Evolutionary conservation across 441 rosid species (phyloP), one percentile per base, ranked within the genome.

Genomic region (Kokia cookei): DNA sequence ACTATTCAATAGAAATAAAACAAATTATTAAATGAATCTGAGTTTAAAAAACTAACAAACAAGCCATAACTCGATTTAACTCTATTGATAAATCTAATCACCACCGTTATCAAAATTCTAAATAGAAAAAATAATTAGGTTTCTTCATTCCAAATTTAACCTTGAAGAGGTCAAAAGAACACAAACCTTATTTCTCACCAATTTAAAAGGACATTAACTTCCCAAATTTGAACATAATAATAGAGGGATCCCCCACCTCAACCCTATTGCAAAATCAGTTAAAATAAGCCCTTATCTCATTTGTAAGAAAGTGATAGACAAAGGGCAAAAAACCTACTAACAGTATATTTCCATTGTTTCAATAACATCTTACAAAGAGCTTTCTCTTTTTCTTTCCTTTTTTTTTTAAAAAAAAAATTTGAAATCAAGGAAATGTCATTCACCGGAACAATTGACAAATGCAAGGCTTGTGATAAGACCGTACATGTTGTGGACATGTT

Each of bases 381-480:
- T 50, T 15, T 48, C 2, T 47, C 3, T 13, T 47, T 47, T 48
- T 50, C 3, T 13, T 50, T 19, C 22, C 22, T 19, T 19, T 19
- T 19, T 19, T n/a, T n/a, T n/a, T n/a, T n/a, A 19, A 19, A 19
- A 19, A 19, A 19, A 19, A 19, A 19, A 19, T 19, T 19, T 5
- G n/a, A 2, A 9, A 8, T 22, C 1, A 45, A 35, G 80, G 63
- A 32, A 51, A 93, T 92, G 97, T 69, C 97, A 60, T 94, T 94
- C 86, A 89, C 97, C 0, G 98, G 98, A 72, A 94, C 97, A 71
- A 75, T 92, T 51, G 97, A 94, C 83, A 94, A 94, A 63, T 94
- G 98, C 90, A 92, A 92, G 85, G 93, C 90, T 10, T 94, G 98
- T 76, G 96, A 94, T 75, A 90, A 87, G 86, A 94, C 97, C 4